phyloP scores from a whole-genome alignment of 129 eudicot species.

The Chrysanthemum seticuspe region DNA sequence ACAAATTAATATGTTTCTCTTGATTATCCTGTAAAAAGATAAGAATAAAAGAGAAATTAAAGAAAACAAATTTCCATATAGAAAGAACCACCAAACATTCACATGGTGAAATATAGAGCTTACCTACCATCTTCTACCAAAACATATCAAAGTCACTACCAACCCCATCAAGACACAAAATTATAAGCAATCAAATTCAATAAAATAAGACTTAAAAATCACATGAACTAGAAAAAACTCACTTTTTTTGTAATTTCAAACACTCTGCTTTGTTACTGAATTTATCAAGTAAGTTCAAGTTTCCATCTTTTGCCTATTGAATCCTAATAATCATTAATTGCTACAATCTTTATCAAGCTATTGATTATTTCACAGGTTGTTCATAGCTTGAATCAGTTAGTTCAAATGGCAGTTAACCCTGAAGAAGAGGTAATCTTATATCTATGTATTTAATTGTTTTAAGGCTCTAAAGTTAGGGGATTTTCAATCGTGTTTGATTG shows the following conservation, averaged over 20 bases:
- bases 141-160: constrained; percentile 1
- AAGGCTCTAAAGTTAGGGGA: not conserved
- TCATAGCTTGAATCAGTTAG: constrained; percentile 6
- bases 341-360: not conserved
- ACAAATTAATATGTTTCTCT: too few relatives aligned
- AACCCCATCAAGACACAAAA: not conserved
- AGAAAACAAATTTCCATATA: too few relatives aligned
- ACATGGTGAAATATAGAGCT: not conserved
- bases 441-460: not conserved
- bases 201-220: too few relatives aligned
- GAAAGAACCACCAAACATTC: not conserved
- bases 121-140: constrained; percentile 14
- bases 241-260: too few relatives aligned
- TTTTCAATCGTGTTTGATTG: not conserved
- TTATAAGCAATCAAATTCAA: not conserved
- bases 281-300: constrained; percentile 33
- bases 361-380: constrained; percentile 9
- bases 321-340: not conserved
- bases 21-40: too few relatives aligned
- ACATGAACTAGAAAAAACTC: too few relatives aligned
- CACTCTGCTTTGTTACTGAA: not conserved
- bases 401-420: constrained; percentile 55
- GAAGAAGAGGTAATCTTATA: constrained; percentile 57
- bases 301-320: constrained; percentile 10
- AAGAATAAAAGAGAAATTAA: too few relatives aligned